These are phyloP conservation scores for Tuber microsphaerosporum DNA, from an alignment of 495 filamentous ascomycete species.

Conservation along the genomic window DNA sequence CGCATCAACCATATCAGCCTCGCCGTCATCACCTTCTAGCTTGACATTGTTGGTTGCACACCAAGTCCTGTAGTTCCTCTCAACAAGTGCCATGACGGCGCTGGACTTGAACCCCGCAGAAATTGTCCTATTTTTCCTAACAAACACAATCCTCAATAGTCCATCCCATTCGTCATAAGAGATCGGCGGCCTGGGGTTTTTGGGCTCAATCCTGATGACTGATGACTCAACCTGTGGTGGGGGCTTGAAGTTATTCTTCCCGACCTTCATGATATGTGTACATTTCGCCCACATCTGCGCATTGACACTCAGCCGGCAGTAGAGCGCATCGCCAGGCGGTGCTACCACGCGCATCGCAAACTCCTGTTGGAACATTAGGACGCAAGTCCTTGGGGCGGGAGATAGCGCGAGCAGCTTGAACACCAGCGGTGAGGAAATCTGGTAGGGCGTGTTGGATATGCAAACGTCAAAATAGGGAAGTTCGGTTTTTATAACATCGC, in stretches of 20 bases:
- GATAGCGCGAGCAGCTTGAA: slow-evolving; percentile 81
- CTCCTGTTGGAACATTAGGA: slow-evolving; percentile 85
- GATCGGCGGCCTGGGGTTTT: slow-evolving; percentile 73
- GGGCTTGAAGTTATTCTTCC: slow-evolving; percentile 89
- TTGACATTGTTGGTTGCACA: slow-evolving; percentile 75
- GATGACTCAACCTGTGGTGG: slow-evolving; percentile 84
- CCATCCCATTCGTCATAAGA: slow-evolving; percentile 95
- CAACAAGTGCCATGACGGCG: slow-evolving; percentile 71
- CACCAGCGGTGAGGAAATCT: slow-evolving; percentile 82
- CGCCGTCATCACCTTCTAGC: slow-evolving; percentile 56
- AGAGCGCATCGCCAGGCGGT: slow-evolving; percentile 70
- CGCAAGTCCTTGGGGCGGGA: slow-evolving; percentile 65
- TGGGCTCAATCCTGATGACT: slow-evolving; percentile 69
- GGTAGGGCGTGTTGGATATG: slow-evolving; percentile 91
- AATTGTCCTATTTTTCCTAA: slow-evolving; percentile 64
- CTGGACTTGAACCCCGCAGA: slow-evolving; percentile 69
- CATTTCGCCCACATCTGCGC: slow-evolving; percentile 91
- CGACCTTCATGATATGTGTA: slow-evolving; percentile 74
- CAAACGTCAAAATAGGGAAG: slow-evolving; percentile 83
- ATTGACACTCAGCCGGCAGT: slow-evolving; percentile 79
- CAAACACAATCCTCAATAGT: slow-evolving; percentile 74
- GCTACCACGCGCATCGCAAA: slow-evolving; percentile 73
- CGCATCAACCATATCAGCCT: slow-evolving; percentile 45
- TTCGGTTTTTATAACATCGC: slow-evolving; percentile 87
- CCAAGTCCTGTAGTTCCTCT: slow-evolving; percentile 79